Base-by-base conservation (phyloP, 257 asterid genomes). In the Coffea eugenioides region DNA sequence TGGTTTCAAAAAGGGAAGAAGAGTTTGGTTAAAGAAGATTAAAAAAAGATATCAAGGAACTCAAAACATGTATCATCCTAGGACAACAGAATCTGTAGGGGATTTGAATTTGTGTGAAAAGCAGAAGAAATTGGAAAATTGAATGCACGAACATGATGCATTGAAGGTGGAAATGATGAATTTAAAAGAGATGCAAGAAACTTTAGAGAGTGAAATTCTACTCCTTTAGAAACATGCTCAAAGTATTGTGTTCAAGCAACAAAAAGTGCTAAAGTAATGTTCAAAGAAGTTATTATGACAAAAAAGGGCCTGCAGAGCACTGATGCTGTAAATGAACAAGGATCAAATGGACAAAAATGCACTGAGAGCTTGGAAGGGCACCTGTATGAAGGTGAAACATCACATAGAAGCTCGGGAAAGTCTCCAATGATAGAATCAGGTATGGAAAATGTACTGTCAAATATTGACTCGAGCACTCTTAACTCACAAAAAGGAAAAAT, bases 1-100 rank as follows among this genome's bases (percentile, higher is more conserved):
- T 49, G 84, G 81, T 91, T 91, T 73, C 91, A 77, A 49, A 89
- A 64, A 81, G 95, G 95, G 59, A 83, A 84, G 74, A 77, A 31
- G 76, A 78, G 75, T 59, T 31, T 79, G 85, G 89, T 84, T 91
- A 79, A 83, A 57, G 59, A 76, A 87, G 73, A 87, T 91, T 75
- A 85, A 61, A 78, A 88, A 92, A 69, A 84, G 80, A 66, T 51
- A 77, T 27, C 79, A 73, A 56, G 56, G 68, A 56, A 34, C 77
- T 56, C 45, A 46, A 1, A 70, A 51, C 20, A 48, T 27, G 43
- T 73, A 75, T 79, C 76, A 62, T 46, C 21, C 56, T 51, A 70
- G 71, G 64, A 49, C 56, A 18, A 21, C 14, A 9, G 80, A 69
- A 61, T 76, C 61, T 8, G 36, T 39, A 4, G 59, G 16, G 9